Percentiles rank a stretch among this genome's conserved stretches.
phyloP scores from a whole-genome alignment of 257 asterid genomes.

The Solanum tacnaense region DNA sequence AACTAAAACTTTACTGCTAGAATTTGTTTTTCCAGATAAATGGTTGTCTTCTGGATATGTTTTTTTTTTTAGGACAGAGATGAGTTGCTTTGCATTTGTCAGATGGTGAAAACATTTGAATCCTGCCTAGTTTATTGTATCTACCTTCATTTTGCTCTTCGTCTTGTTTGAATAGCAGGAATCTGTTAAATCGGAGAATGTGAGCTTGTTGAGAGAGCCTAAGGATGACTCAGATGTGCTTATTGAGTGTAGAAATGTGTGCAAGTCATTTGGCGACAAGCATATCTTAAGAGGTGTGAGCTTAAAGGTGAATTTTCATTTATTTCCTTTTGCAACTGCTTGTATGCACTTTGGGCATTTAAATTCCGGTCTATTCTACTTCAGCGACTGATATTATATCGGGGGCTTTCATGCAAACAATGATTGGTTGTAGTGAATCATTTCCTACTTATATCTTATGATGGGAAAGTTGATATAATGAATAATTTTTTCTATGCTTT shows the following conservation, averaged over 20 bases:
- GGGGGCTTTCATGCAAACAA: background rate
- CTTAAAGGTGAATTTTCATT: conserved; percentile 66
- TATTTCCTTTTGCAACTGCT: background rate
- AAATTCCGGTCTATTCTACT: background rate
- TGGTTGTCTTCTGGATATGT: background rate
- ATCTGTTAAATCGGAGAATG: conserved; percentile 26
- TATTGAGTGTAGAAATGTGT: conserved; percentile 81
- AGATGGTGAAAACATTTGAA: background rate
- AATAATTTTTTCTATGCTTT: background rate
- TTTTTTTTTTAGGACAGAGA: background rate
- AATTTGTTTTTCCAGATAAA: background rate
- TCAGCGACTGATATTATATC: background rate
- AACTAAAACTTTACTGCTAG: background rate
- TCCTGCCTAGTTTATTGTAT: background rate
- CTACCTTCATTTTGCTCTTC: background rate
- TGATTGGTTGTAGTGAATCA: background rate
- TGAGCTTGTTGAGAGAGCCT: conserved; percentile 21
- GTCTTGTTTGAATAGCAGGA: conserved; percentile 25
- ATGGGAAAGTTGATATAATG: background rate
- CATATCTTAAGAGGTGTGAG: conserved; percentile 91
- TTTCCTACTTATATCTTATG: background rate
- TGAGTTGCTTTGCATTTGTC: background rate
- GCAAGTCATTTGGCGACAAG: conserved; percentile 93
- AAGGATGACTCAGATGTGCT: conserved; percentile 69
- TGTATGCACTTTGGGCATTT: background rate